Conservation (phyloP, 441 rosid genomes). For the Viola pubescens region DNA sequence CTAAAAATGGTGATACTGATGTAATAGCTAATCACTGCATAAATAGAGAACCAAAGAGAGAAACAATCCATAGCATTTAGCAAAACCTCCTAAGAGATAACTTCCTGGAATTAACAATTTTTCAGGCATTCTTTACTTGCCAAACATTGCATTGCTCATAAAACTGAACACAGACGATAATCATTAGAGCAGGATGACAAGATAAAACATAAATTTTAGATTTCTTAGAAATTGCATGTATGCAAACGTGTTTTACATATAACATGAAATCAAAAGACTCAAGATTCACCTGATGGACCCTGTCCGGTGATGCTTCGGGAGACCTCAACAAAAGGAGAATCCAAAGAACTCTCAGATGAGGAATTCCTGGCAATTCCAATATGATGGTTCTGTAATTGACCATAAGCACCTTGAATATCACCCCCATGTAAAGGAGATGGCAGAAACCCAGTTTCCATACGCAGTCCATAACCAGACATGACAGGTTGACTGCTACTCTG, state of each 20-base stretch:
- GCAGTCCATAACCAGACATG: slow-evolving; percentile 9
- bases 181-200: neutral
- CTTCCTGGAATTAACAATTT: neutral
- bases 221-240: neutral
- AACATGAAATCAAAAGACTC: neutral
- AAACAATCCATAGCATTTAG: neutral
- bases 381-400: slow-evolving; percentile 7
- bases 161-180: neutral
- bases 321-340: slow-evolving; percentile 4
- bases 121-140: neutral
- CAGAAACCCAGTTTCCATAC: slow-evolving; percentile 5
- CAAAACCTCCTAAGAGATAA: neutral
- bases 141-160: neutral
- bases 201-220: neutral
- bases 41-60: neutral
- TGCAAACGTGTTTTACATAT: neutral
- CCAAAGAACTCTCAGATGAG: slow-evolving; percentile 5
- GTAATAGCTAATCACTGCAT: neutral
- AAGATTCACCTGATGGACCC: slow-evolving; percentile 18
- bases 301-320: slow-evolving; percentile 3
- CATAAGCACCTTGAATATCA: slow-evolving; percentile 15
- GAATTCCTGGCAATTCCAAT: slow-evolving; percentile 9
- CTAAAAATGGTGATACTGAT: too few species aligned
- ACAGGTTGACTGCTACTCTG: slow-evolving; percentile 1
- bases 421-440: slow-evolving; percentile 11